Evolutionary conservation across 208 protist species (phyloP), one percentile per base, ranked within the genome.

Genomic region (Phytomonas sp.): DNA sequence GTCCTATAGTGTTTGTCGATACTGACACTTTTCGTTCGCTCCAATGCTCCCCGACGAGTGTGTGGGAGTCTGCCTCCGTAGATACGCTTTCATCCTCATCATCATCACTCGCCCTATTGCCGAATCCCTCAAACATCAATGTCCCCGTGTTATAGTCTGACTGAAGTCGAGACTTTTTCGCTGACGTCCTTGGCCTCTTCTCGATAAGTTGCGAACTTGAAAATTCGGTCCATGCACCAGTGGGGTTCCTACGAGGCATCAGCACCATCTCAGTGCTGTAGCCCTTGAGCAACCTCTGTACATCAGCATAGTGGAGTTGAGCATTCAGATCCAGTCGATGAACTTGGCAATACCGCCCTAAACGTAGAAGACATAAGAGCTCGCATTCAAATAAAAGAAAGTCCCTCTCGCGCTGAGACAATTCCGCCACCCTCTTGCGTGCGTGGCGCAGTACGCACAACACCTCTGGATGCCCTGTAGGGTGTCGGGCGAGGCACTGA

Each of bases 71-170:
- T 17, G 40, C 2, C 40, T 9, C 40, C 11, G 11, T 46, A 46
- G 40, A 46, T 15, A 2, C 11, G 4, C 1, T 17, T 17, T 46
- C 40, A 46, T 46, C 40, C 29, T 62, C 29, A 34, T 76, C 74
- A 60, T 76, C 78, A 34, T 86, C 76, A 23, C 86, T 78, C 70
- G 77, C 73, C 66, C 81, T 75, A 68, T 81, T 66, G 36, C 71
- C 79, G 71, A 92, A 92, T 1, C 81, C 83, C 31, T 76, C 72
- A 68, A 95, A 93, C 20, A 68, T 74, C 29, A 95, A 73, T 3
- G 88, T 93, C 32, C 90, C 90, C 13, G 85, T 87, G 71, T 85
- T 83, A 75, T 82, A 88, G 70, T 95, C 81, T 1, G 81, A 87
- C 20, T 82, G 43, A 71, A 92, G 87, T 26, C 75, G 72, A 15